phyloP scores from a whole-genome alignment of 768 basidiomycete genomes.

The Polyporus arcularius region DNA sequence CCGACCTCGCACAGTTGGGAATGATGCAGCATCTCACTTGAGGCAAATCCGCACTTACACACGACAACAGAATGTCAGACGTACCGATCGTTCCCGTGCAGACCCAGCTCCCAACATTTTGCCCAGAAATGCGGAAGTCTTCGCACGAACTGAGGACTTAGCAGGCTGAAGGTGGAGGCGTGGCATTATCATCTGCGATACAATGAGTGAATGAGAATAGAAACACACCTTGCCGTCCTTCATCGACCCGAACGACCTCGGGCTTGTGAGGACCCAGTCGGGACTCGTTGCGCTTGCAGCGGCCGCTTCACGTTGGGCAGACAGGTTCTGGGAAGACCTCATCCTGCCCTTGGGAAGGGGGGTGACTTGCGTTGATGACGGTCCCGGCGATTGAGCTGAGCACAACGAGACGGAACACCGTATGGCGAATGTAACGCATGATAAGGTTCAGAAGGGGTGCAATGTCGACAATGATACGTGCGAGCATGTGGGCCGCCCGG shows the following conservation, averaged over 20 bases:
- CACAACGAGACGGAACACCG: background rate
- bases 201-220: background rate
- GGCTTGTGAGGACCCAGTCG: slow-evolving; percentile 32
- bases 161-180: slow-evolving; percentile 35
- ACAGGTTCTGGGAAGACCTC: slow-evolving; percentile 15
- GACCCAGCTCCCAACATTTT: slow-evolving; percentile 73
- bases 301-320: slow-evolving; percentile 11
- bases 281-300: slow-evolving; percentile 15
- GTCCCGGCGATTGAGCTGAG: slow-evolving; percentile 15
- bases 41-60: background rate
- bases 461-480: no score
- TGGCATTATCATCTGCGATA: background rate
- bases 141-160: slow-evolving; percentile 70
- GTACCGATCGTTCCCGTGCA: slow-evolving; percentile 70
- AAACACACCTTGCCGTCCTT: slow-evolving; percentile 46
- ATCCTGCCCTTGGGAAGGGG: slow-evolving; percentile 25
- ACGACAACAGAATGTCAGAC: slow-evolving; percentile 25
- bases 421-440: no score
- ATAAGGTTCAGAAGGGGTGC: no score
- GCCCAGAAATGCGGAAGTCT: slow-evolving; percentile 79
- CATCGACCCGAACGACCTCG: slow-evolving; percentile 31
- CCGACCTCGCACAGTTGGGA: no score
- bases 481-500: no score
- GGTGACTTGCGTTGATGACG: slow-evolving; percentile 19
- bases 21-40: no score